A percentile compares a stretch with the other conserved stretches of the same genome.
phyloP scores from a whole-genome alignment of 805 yeast genomes.

The Yamadazyma takamatsuzukensis region DNA sequence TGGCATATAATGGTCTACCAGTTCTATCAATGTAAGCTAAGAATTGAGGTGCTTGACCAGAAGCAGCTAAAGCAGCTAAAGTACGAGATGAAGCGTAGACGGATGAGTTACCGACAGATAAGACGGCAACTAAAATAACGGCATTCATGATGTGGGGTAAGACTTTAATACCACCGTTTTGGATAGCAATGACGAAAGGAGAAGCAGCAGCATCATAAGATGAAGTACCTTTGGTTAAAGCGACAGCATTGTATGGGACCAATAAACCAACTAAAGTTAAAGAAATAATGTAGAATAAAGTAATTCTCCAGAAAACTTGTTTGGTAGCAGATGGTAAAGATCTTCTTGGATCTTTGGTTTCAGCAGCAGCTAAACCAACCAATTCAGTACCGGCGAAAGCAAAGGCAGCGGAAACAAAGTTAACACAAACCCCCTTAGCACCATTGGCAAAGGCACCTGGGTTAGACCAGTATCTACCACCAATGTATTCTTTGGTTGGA shows the following conservation, averaged over 20 bases:
- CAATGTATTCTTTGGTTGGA: slow-evolving; percentile 46
- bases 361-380: slow-evolving; percentile 39
- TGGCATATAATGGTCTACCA: slow-evolving; percentile 47
- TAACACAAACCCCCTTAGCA: slow-evolving; percentile 37
- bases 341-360: slow-evolving; percentile 34
- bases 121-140: slow-evolving; percentile 66
- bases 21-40: slow-evolving; percentile 39
- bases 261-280: slow-evolving; percentile 47
- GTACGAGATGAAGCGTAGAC: slow-evolving; percentile 71
- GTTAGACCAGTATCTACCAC: slow-evolving; percentile 47
- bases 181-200: slow-evolving; percentile 74
- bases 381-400: slow-evolving; percentile 41
- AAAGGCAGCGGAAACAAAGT: slow-evolving; percentile 40
- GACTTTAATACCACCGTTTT: slow-evolving; percentile 57
- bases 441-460: slow-evolving; percentile 56
- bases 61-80: slow-evolving; percentile 62
- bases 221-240: slow-evolving; percentile 38
- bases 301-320: slow-evolving; percentile 41
- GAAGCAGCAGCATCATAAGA: slow-evolving; percentile 61
- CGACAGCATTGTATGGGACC: slow-evolving; percentile 45
- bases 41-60: slow-evolving; percentile 58
- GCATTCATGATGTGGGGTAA: slow-evolving; percentile 73
- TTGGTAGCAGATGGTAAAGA: slow-evolving; percentile 39
- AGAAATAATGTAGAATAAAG: slow-evolving; percentile 41
- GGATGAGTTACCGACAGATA: slow-evolving; percentile 75